Evolutionary conservation across 2,329 filamentous ascomycete genomes (phyloP).

Genomic region (Fusarium sp.): DNA sequence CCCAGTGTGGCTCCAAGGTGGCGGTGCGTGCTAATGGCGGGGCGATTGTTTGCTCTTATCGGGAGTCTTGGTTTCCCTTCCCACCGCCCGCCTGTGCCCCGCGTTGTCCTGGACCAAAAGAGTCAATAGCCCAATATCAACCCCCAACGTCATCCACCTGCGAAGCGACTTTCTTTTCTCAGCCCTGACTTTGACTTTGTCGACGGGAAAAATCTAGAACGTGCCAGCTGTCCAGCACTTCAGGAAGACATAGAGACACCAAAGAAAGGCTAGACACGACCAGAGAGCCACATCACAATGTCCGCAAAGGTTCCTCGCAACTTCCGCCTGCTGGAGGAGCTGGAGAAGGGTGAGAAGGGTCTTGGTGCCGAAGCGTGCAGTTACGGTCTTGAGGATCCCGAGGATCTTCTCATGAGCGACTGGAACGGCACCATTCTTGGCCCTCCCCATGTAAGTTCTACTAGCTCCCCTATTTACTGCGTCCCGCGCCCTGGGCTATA

Average conservation of each 20-base stretch:
- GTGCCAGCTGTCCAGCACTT: background rate
- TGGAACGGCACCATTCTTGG: conserved; percentile 99
- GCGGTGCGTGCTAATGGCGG: conserved; percentile 22
- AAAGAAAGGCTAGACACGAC: conserved; percentile 5
- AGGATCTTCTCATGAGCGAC: conserved; percentile 97
- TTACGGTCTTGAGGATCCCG: conserved; percentile 93
- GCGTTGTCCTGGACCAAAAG: conserved; percentile 35
- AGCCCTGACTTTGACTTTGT: conserved; percentile 6
- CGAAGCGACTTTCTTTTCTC: conserved; percentile 22
- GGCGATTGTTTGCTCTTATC: conserved; percentile 17
- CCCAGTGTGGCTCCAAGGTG: background rate
- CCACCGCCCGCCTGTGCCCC: conserved; percentile 38
- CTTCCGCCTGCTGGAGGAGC: conserved; percentile 95
- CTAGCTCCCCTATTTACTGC: background rate
- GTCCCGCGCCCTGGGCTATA: background rate
- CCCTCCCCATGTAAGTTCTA: conserved; percentile 86
- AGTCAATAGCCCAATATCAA: conserved; percentile 36
- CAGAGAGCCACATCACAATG: conserved; percentile 45
- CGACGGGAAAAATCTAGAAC: background rate
- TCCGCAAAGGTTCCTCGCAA: conserved; percentile 85
- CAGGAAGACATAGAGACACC: background rate
- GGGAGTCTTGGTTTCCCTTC: conserved; percentile 35
- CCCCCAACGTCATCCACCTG: conserved; percentile 33
- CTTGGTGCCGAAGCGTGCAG: conserved; percentile 97
- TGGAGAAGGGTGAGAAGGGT: conserved; percentile 99